Evolutionary conservation across 176 grass and related monocot species (phyloP), one percentile per base, ranked within the genome.

Genomic region (Oryza longistaminata): DNA sequence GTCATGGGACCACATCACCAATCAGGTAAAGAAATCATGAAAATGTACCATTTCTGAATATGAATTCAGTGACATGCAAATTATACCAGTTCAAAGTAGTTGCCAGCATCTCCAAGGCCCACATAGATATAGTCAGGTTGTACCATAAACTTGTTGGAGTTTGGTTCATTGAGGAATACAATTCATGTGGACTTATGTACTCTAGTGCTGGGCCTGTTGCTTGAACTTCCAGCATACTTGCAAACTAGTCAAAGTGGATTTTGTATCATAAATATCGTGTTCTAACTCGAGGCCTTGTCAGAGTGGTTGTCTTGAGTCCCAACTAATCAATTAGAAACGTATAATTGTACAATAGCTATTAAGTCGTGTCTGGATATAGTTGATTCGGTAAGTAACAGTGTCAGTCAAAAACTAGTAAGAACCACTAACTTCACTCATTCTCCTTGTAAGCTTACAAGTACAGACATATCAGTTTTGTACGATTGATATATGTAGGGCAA

Each of bases 1-100:
- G 44, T 94, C 96, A 72, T 98, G 96, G 96, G 93, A 98, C 58
- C 96, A 98, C 80, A 21, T 98, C 37, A 95, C 93, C 52, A 95
- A 98, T 82, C 96, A 95, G 96, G 96, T 98, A 80, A 95, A 76
- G 34, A 77, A 52, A 44, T 55, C 46, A 45, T 40, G 13, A 66
- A 21, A 69, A 49, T 31, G 29, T 73, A 26, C 27, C 29, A 29
- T 80, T 72, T 73, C 25, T 86, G 9, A 64, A 37, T 90, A 33
- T 68, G 11, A 9, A 81, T 74, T 27, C 11, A 53, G 2, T 66
- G 29, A 7, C 19, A 83, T 68, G 61, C 3, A 65, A 68, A 48
- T 69, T 83, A 4, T 13, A 85, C 5, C 6, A 16, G 44, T 82
- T 48, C 22, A 24, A 49, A 44, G 19, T 70, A 71, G 2, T 66